Base-by-base conservation (phyloP, 306 rosid genomes). In the Argentina anserina region DNA sequence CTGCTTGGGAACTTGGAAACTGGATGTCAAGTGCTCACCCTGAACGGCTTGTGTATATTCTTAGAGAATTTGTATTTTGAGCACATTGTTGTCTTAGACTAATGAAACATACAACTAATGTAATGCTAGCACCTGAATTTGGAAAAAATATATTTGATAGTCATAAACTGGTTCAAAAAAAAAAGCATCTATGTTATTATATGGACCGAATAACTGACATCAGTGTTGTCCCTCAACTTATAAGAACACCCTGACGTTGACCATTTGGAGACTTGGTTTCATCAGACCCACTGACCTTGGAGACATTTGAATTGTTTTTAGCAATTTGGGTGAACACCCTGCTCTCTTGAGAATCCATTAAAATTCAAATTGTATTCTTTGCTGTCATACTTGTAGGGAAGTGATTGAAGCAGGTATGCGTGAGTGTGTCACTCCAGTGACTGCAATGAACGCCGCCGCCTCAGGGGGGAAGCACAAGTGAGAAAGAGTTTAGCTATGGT, bases 21-120 rank as follows among this genome's bases (percentile, higher is more conserved):
- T 36, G 33, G 21, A 21, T 41, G 15, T 52, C 26, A 21, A 31
- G 59, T 64, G 74, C 69, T 46, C 80, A 55, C n/a, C 36, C 59
- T 14, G 31, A 71, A 58, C 59, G 61, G 70, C 77, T 31, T 45
- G 7, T 64, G 74, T 64, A 64, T 40, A 53, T 64, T 65, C 53
- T 7, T 64, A 53, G 70, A 31, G 66, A 3, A 39, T 37, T 52
- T 39, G 45, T 29, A 12, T 29, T 26, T 49, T 63, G 63, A 53
- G 72, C 71, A 73, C 41, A 13, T 45, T 37, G 78, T 59, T 46
- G 75, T 14, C 69, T 20, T 45, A 25, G 25, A 29, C 40, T 58
- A 29, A 25, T 31, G n/a, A 69, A 63, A 69, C 33, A 13, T 33
- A 34, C 25, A 56, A 26, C 13, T 2, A 52, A 63, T 43, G 80